phyloP scores from a whole-genome alignment of 306 rosid species.

The Morella rubra region DNA sequence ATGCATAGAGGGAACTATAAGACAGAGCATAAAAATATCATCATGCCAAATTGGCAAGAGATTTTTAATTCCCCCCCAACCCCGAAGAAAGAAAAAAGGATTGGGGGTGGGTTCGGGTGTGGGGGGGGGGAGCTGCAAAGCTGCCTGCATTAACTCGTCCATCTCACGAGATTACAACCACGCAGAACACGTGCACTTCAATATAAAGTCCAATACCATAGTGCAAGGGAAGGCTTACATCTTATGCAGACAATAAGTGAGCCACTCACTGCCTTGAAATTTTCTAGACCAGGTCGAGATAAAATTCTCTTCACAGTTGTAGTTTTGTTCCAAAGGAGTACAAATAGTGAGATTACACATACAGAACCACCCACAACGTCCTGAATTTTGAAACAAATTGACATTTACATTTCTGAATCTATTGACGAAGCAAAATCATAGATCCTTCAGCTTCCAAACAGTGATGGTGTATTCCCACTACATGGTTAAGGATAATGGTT shows the following conservation, averaged over 20 bases:
- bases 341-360: neutral
- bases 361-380: neutral
- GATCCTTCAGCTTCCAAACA: too few relatives aligned
- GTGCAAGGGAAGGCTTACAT: neutral
- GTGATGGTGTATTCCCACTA: too few relatives aligned
- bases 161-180: too few relatives aligned
- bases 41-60: neutral
- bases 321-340: neutral
- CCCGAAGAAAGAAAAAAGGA: neutral
- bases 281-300: too few relatives aligned
- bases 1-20: constrained; percentile 7
- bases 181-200: too few relatives aligned
- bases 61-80: neutral
- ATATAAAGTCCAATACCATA: neutral
- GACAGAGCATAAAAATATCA: neutral
- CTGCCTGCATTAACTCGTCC: too few relatives aligned
- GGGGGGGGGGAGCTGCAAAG: too few relatives aligned
- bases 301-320: too few relatives aligned
- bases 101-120: too few relatives aligned
- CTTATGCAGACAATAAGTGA: neutral
- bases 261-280: neutral
- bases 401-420: neutral
- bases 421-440: too few relatives aligned
- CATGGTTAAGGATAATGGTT: too few relatives aligned
- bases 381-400: neutral